A percentile compares a stretch with the other conserved stretches of the same genome.
Conservation (phyloP, 2,329 filamentous ascomycete species). For the Microdochium nivale region DNA sequence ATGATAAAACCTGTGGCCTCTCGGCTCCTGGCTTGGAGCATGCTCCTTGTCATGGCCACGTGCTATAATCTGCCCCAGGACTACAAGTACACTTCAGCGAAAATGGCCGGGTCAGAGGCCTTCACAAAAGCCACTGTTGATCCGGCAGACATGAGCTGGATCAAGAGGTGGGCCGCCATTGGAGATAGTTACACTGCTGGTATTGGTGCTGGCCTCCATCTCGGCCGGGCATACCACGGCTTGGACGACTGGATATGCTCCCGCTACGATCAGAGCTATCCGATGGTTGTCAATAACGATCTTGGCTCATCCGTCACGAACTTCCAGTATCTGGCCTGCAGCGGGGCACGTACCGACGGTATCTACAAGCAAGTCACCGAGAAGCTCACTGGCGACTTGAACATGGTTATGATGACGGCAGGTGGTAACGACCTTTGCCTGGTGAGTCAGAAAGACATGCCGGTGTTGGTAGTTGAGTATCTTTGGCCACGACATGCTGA, state of each 20-base stretch:
- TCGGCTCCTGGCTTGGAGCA: too few species aligned
- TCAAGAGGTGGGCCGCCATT: conserved; percentile 13
- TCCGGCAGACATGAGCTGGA: conserved; percentile 4
- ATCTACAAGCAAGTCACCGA: conserved; percentile 7
- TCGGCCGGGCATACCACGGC: too few species aligned
- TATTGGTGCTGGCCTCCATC: conserved; percentile 10
- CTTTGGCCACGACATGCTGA: too few species aligned
- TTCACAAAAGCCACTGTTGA: neutral
- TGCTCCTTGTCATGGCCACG: too few species aligned
- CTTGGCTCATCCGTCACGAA: conserved; percentile 4
- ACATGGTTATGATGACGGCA: conserved; percentile 15
- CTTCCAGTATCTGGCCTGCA: conserved; percentile 6
- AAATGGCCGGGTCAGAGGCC: neutral
- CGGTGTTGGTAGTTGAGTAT: neutral
- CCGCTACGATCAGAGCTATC: conserved; percentile 10
- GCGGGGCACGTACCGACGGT: conserved; percentile 4
- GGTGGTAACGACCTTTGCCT: conserved; percentile 18
- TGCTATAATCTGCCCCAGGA: too few species aligned
- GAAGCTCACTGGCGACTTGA: conserved; percentile 5
- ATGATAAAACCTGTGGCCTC: too few species aligned
- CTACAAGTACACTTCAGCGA: neutral
- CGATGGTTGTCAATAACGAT: conserved; percentile 6
- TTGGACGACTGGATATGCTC: conserved; percentile 6
- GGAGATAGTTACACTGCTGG: conserved; percentile 18
- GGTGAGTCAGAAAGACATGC: conserved; percentile 2